Evolutionary conservation across 805 yeast genomes (phyloP), one percentile per base, ranked within the genome.

Genomic region (Wickerhamiella siamensis): DNA sequence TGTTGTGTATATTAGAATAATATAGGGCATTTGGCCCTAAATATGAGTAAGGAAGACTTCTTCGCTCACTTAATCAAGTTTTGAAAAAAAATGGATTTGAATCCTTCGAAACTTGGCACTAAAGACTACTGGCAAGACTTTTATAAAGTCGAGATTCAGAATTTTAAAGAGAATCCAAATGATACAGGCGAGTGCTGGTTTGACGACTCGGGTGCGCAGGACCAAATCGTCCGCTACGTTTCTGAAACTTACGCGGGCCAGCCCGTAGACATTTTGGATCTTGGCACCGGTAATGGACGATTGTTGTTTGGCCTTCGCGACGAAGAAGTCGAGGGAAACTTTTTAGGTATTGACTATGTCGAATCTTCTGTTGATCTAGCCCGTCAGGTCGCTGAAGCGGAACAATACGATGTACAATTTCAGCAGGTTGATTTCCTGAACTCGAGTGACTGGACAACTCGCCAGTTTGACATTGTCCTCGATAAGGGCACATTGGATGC

Each of bases 401-500:
- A 55, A 18, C 52, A 49, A 17, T 31, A 46, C 31, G 56, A 51
- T 24, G 60, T 75, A 4, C 46, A 48, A 3, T 88, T 91, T 53
- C 61, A 65, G 31, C 77, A 72, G 38, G 82, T 76, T 2, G 96
- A 91, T 59, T 71, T 91, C 41, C 67, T 83, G 42, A 59, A 63
- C 34, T 53, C 57, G 1, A 51, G 65, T 14, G 60, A 59, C 14
- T 42, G 69, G 69, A 65, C 55, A 32, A 31, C 36, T 4, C 66
- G 61, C 3, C 54, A 63, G 18, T 86, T 73, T 60, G 94, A 87
- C 55, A 59, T 91, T 6, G 72, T 88, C 1, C 63, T 86, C 15
- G 99, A 91, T 61, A 91, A 91, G 58, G 99, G 99, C 6, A 91
- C 99, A 0, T 63, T 91, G 18, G 99, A 91, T 62, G 99, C 99